Conservation (phyloP, 2,329 filamentous ascomycete genomes). For the Nemania diffusa region DNA sequence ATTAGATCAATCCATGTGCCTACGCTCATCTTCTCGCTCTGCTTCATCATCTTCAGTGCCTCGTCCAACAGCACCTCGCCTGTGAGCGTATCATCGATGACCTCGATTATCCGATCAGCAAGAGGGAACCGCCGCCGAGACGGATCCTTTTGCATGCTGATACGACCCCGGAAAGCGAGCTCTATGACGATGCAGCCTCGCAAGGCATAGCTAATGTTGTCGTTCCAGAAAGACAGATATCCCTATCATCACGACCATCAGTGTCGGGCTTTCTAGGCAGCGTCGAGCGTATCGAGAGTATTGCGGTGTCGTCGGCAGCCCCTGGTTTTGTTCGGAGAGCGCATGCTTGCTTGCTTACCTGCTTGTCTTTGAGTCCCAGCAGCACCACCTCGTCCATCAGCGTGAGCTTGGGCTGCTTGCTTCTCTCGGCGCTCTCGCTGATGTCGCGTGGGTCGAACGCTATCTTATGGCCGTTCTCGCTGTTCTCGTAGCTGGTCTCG, state of each 20-base stretch:
- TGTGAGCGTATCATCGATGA: conserved; percentile 94
- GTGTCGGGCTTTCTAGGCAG: conserved; percentile 10
- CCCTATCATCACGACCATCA: conserved; percentile 66
- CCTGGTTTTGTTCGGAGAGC: not conserved
- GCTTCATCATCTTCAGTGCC: conserved; percentile 99
- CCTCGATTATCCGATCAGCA: conserved; percentile 93
- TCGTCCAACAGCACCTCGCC: conserved; percentile 98
- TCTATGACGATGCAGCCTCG: conserved; percentile 98
- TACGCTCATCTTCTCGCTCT: conserved; percentile 99
- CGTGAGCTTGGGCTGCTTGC: conserved; percentile 97
- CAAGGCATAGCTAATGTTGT: conserved; percentile 98
- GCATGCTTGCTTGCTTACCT: conserved; percentile 69
- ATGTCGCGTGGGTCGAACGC: conserved; percentile 97
- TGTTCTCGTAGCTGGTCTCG: conserved; percentile 88
- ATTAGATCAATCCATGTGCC: conserved; percentile 99
- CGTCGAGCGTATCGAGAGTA: not conserved
- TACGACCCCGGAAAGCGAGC: conserved; percentile 91
- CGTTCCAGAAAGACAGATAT: conserved; percentile 99
- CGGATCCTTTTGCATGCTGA: conserved; percentile 98
- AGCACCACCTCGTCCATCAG: conserved; percentile 98
- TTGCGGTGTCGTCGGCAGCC: not conserved
- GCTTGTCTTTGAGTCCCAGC: conserved; percentile 97
- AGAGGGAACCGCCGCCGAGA: conserved; percentile 91
- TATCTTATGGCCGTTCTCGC: conserved; percentile 98
- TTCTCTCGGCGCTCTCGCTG: conserved; percentile 93